A percentile compares a stretch with the other conserved stretches of the same genome.
These are phyloP conservation scores for Tilletia walkeri DNA, from an alignment of 1,284 basidiomycete species.

Conservation along the genomic window DNA sequence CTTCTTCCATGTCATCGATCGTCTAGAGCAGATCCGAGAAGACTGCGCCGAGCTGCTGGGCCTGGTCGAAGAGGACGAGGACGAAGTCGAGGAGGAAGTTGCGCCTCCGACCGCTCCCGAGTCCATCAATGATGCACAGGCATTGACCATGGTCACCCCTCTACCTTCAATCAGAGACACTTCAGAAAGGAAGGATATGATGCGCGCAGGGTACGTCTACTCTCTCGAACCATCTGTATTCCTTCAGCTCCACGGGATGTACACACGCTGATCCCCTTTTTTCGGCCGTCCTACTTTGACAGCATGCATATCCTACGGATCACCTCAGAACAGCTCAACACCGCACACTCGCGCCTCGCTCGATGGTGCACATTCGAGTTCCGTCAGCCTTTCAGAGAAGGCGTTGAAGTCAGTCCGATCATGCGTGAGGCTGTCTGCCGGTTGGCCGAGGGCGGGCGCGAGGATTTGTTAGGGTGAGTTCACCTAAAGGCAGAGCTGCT, in stretches of 20 bases:
- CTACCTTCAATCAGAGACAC: not conserved
- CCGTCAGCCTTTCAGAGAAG: conserved; percentile 60
- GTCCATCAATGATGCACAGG: not conserved
- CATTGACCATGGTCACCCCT: not conserved
- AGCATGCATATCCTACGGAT: conserved; percentile 72
- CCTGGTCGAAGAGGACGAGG: conserved; percentile 69
- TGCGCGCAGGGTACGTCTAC: conserved; percentile 11
- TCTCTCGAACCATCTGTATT: too few species aligned
- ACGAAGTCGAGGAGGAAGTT: conserved; percentile 74
- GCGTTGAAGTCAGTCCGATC: conserved; percentile 70
- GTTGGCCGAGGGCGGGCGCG: conserved; percentile 66
- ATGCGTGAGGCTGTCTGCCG: conserved; percentile 74
- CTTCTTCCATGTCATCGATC: conserved; percentile 84
- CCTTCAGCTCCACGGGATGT: conserved; percentile 25
- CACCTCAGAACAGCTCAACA: conserved; percentile 78
- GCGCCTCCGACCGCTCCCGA: conserved; percentile 20
- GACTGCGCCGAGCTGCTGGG: conserved; percentile 83
- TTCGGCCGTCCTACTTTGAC: not conserved
- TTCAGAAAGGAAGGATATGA: conserved; percentile 12
- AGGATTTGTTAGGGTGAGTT: conserved; percentile 37
- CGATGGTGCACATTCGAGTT: conserved; percentile 85
- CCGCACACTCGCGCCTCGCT: conserved; percentile 82
- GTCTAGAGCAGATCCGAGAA: conserved; percentile 73
- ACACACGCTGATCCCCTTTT: conserved; percentile 19
- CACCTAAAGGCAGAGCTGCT: too few species aligned